Conservation (phyloP, 148 eudicot genomes). For the Rhododendron griersonianum region DNA sequence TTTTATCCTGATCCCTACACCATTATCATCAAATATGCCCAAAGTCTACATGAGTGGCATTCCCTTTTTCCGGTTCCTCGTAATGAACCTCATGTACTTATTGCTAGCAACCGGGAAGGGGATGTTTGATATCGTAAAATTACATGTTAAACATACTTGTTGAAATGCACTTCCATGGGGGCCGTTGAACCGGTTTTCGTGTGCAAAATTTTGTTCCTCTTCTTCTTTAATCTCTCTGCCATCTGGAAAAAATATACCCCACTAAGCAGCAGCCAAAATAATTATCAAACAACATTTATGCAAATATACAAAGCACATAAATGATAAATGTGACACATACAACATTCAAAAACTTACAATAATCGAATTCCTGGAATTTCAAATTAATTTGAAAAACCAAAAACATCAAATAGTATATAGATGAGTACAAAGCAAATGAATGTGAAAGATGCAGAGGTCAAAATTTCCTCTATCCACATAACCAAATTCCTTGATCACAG, state of each 20-base stretch:
- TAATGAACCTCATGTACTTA: not conserved
- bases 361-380: not conserved
- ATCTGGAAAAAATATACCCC: constrained; percentile 36
- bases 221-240: constrained; percentile 87
- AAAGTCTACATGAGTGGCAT: not conserved
- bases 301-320: not conserved
- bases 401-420: not conserved
- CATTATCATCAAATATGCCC: not conserved
- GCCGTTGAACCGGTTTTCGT: constrained; percentile 76
- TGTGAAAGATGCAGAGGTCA: not conserved
- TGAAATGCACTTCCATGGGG: constrained; percentile 72
- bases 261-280: constrained; percentile 1
- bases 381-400: not conserved
- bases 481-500: not conserved
- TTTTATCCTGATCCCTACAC: not conserved
- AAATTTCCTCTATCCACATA: not conserved
- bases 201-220: constrained; percentile 72
- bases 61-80: not conserved
- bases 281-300: not conserved
- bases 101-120: not conserved
- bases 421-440: not conserved
- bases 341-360: not conserved
- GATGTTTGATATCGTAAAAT: not conserved
- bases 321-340: not conserved
- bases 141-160: constrained; percentile 46